Base-by-base conservation (phyloP, 1,139 yeast genomes). In the Magnusiomyces tetraspermus region DNA sequence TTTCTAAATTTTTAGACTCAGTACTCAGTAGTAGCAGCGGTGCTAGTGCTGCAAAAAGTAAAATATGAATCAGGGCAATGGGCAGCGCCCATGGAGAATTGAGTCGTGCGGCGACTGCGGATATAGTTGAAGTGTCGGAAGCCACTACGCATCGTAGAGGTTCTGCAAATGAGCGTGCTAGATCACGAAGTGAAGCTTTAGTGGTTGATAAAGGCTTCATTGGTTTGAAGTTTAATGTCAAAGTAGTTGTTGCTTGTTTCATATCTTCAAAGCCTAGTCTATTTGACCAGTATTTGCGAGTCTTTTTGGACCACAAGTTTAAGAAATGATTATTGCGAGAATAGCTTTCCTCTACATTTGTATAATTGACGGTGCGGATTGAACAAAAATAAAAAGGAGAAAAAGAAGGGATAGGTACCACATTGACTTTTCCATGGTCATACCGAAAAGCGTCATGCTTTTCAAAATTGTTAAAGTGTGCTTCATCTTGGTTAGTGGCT, bases 31-130 rank as follows among this genome's bases (percentile, higher is more conserved):
- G 46, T 6, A 60, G 52, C 42, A 60, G 55, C 2, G 61, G 61
- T n/a, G 55, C 41, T 10, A 59, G 56, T 26, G 58, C 22, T 26
- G 57, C 26, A 45, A 59, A 60, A 8, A 58, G 48, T 8, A 56
- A 36, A 22, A 60, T 53, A 31, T 60, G 60, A 42, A 60, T 56
- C 37, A 58, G 42, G 5, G 61, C 62, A 2, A 60, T 57, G 1
- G 63, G 62, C 41, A 60, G 52, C 0, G 62, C 61, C 62, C 63
- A 60, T 2, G 62, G 63, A 0, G 61, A 58, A 37, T 58, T 59
- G 13, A 60, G 52, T 21, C 58, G 51, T 6, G 60, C 55, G 3
- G 61, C 55, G 17, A 60, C 53, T 15, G 52, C 51, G 24, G 57
- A 54, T 4, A 60, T 50, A 19, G 55, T 57, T 8, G 60, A 57